Base-by-base conservation (phyloP, 2,329 filamentous ascomycete genomes). In the Epichloe sibirici region DNA sequence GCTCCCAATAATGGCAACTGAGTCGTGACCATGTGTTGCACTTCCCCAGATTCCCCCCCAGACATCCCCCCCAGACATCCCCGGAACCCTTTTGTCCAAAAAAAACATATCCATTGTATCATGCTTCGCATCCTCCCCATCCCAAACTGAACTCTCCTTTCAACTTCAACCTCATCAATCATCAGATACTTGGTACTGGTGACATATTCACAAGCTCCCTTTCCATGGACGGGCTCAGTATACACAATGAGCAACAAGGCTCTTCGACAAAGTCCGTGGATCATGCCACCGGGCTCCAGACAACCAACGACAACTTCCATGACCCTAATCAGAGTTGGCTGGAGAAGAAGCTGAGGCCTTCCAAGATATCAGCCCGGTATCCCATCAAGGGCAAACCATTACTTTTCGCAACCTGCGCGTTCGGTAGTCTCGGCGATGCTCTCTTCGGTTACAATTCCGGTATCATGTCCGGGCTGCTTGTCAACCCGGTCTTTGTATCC, bases 401-500 rank as follows among this genome's bases (percentile, higher is more conserved):
- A 2, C 53, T 57, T 8, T 57, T 51, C 43, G 53, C 53, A 50
- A 53, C 55, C 12, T 57, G 55, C 40, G 55, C 55, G 4, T 57
- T 57, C 42, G 55, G 55, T 35, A 55, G 53, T 35, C 49, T 57
- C 15, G 55, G 55, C 21, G 55, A 57, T 45, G 55, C 55, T 21
- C 34, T 57, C 28, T 57, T 57, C n/a, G 55, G 55, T 12, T 57
- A 55, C 42, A 28, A 44, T 31, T 13, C 28, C 53, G 55, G 55
- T n/a, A 57, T 57, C 17, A 48, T 57, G n/a, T 49, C 55, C 12
- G 55, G 53, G 4, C 45, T 57, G 31, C 48, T 57, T 25, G 55
- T 57, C 17, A 57, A 57, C 45, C 55, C 55, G 11, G 53, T 57
- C 15, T 57, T 57, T 35, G 13, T 57, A 15, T 34, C 53, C 9